These are phyloP conservation scores for Pythium aristosporum DNA, from an alignment of 352 stramenopile genomes.

Conservation along the genomic window DNA sequence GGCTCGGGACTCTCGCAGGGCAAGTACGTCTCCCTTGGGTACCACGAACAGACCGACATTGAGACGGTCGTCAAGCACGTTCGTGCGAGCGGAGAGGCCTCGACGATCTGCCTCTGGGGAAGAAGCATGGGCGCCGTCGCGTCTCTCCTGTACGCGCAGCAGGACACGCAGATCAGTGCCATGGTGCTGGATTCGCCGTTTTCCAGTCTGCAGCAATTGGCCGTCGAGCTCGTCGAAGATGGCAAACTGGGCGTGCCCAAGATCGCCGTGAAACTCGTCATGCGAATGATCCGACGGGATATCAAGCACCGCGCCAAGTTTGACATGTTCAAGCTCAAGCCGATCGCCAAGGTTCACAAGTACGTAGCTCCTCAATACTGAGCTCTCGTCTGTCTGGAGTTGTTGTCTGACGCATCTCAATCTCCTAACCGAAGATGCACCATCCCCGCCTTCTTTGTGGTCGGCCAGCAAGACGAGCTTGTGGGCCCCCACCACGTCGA, in stretches of 20 bases:
- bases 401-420: too few species aligned
- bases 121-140: conserved; percentile 82
- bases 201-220: conserved; percentile 68
- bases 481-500: conserved; percentile 75
- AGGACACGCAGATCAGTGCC: conserved; percentile 57
- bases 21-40: conserved; percentile 84
- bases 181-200: conserved; percentile 87
- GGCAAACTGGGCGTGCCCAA: conserved; percentile 80
- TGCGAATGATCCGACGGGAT: conserved; percentile 74
- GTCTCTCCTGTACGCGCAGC: conserved; percentile 62
- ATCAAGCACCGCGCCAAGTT: conserved; percentile 84
- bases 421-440: conserved; percentile 29
- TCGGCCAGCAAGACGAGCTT: conserved; percentile 76
- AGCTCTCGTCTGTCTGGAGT: too few species aligned
- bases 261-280: conserved; percentile 80
- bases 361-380: conserved; percentile 23
- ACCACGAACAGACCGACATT: conserved; percentile 76
- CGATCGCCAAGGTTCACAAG: conserved; percentile 69
- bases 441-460: conserved; percentile 76
- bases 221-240: conserved; percentile 76
- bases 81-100: conserved; percentile 42
- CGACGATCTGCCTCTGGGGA: conserved; percentile 74
- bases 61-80: conserved; percentile 71
- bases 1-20: conserved; percentile 73
- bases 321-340: conserved; percentile 88